These are phyloP conservation scores for Bromus sterilis DNA, from an alignment of 176 grass and related monocot species.

Conservation along the genomic window DNA sequence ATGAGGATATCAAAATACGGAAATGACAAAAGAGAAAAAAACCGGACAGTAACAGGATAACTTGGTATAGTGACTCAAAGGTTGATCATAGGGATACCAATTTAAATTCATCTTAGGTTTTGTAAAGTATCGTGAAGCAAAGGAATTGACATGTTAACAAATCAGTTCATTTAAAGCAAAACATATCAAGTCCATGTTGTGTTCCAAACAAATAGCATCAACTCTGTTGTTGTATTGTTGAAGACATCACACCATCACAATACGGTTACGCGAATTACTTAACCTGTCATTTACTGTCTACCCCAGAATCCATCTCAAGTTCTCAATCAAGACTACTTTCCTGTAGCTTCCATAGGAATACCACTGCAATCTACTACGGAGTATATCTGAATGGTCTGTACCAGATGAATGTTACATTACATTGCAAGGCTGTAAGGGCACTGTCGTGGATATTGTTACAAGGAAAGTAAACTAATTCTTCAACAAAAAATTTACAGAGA, in stretches of 20 bases:
- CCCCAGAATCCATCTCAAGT: not conserved
- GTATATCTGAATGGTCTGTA: conserved; percentile 4
- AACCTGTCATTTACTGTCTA: not conserved
- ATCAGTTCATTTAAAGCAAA: no score
- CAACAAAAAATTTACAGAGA: not conserved
- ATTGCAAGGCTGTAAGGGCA: not conserved
- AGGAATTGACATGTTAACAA: no score
- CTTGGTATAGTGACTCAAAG: no score
- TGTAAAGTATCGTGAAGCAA: no score
- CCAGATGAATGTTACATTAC: not conserved
- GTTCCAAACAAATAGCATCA: not conserved
- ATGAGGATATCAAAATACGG: no score
- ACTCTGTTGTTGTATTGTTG: not conserved
- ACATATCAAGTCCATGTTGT: not conserved
- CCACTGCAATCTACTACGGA: not conserved
- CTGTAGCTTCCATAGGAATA: not conserved
- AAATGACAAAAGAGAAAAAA: no score
- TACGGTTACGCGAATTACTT: not conserved
- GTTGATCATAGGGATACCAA: no score
- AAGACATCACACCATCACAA: not conserved
- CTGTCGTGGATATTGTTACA: not conserved
- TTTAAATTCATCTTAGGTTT: no score
- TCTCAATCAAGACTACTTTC: not conserved
- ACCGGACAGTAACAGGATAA: no score
- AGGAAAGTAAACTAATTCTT: not conserved